A percentile compares a stretch with the other conserved stretches of the same genome.
Conservation (phyloP, 495 filamentous ascomycete genomes). For the Tuber magnatum region DNA sequence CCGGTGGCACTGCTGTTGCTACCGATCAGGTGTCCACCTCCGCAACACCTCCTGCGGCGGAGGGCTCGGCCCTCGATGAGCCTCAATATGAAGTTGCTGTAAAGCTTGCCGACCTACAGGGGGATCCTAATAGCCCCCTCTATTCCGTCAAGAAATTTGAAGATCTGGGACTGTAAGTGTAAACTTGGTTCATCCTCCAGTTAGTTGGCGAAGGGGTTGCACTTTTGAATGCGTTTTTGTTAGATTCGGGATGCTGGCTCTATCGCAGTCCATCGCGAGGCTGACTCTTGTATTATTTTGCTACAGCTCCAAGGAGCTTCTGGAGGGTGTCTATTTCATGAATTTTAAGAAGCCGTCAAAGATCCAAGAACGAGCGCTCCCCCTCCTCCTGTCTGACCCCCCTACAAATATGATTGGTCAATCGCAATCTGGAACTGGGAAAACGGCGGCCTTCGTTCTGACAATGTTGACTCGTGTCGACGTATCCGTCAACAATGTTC, state of each 20-base stretch:
- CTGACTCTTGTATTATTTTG: not conserved
- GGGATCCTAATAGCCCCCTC: conserved; percentile 79
- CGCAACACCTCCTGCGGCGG: conserved; percentile 18
- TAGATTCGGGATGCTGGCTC: conserved; percentile 3
- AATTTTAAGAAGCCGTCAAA: conserved; percentile 93
- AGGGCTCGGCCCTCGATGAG: conserved; percentile 25
- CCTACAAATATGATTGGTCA: conserved; percentile 91
- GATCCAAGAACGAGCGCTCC: conserved; percentile 88
- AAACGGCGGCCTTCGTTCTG: conserved; percentile 92
- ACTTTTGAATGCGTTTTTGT: not conserved
- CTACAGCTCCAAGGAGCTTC: conserved; percentile 45
- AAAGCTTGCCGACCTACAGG: conserved; percentile 82
- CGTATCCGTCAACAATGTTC: conserved; percentile 58
- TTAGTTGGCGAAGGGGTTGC: not conserved
- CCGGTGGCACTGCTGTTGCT: conserved; percentile 1
- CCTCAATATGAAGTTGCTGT: conserved; percentile 57
- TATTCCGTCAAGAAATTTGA: conserved; percentile 81
- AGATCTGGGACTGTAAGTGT: conserved; percentile 71
- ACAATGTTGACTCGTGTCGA: conserved; percentile 84
- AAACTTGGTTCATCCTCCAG: not conserved
- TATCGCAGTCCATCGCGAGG: conserved; percentile 20
- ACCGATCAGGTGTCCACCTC: not conserved
- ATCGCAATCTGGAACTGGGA: conserved; percentile 96
- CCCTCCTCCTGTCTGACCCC: conserved; percentile 73
- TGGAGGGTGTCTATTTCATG: conserved; percentile 54